Conservation (phyloP, 805 yeast species). For the Candida verbasci region DNA sequence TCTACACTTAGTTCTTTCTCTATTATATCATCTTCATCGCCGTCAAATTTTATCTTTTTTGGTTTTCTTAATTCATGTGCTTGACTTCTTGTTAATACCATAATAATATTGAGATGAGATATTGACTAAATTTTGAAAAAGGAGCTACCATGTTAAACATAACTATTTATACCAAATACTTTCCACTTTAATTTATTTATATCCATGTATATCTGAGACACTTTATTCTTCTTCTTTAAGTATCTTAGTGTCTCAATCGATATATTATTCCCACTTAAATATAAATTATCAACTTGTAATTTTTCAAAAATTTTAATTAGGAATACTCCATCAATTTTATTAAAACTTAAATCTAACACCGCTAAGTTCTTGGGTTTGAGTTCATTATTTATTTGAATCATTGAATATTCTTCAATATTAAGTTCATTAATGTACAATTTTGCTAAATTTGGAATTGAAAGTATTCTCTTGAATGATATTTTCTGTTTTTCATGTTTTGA, state of each 20-base stretch:
- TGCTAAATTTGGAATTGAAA: constrained; percentile 10
- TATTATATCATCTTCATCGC: constrained; percentile 19
- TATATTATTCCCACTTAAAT: constrained; percentile 32
- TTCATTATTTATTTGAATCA: constrained; percentile 26
- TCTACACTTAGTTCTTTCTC: constrained; percentile 11
- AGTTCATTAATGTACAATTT: constrained; percentile 28
- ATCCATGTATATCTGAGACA: constrained; percentile 14
- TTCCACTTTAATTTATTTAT: constrained; percentile 26
- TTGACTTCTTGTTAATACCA: constrained; percentile 30
- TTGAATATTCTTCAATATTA: constrained; percentile 31
- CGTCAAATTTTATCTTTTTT: constrained; percentile 30
- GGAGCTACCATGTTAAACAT: constrained; percentile 9
- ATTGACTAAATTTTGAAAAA: constrained; percentile 1
- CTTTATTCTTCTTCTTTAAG: constrained; percentile 2
- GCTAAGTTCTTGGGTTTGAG: constrained; percentile 16
- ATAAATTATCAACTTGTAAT: constrained; percentile 17
- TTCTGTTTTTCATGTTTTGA: constrained; percentile 7
- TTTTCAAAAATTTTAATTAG: constrained; percentile 25
- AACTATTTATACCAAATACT: constrained; percentile 31
- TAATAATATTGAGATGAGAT: constrained; percentile 7
- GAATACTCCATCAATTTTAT: constrained; percentile 36
- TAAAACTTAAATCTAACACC: constrained; percentile 34
- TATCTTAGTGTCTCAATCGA: constrained; percentile 6
- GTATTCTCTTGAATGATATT: constrained; percentile 2
- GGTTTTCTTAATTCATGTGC: constrained; percentile 9